Evolutionary conservation across 2,329 filamentous ascomycete genomes (phyloP).

Genomic region (Colletotrichum euphorbiae): DNA sequence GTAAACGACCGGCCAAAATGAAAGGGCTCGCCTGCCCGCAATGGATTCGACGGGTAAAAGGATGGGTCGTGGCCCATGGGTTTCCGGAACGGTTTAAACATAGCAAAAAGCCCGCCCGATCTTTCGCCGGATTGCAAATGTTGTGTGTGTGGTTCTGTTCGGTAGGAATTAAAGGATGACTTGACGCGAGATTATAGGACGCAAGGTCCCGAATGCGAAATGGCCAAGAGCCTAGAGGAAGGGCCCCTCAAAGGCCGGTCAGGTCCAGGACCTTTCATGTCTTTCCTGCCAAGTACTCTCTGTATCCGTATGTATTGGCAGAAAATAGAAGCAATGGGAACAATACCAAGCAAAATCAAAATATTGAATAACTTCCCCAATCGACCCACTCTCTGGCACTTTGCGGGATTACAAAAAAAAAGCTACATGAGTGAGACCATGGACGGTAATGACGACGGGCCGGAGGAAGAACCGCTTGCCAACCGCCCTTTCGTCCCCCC

Average conservation of each 20-base stretch:
- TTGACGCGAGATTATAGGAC: slow-evolving; percentile 14
- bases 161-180: slow-evolving; percentile 16
- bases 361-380: neutral
- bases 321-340: neutral
- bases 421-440: neutral
- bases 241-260: neutral
- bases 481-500: too few relatives aligned
- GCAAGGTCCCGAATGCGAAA: neutral
- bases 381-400: slow-evolving; percentile 2
- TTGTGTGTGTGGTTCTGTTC: slow-evolving; percentile 1
- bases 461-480: neutral
- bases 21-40: slow-evolving; percentile 6
- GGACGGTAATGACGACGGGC: slow-evolving; percentile 16
- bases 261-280: slow-evolving; percentile 10
- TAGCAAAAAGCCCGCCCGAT: neutral
- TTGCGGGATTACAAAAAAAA: neutral
- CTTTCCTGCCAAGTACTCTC: too few relatives aligned
- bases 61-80: slow-evolving; percentile 7
- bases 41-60: slow-evolving; percentile 27
- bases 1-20: neutral
- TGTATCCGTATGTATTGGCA: neutral
- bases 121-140: neutral
- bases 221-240: neutral
- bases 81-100: neutral
- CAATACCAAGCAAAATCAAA: neutral